Evolutionary conservation across 495 filamentous ascomycete genomes (phyloP).

Genomic region (Daldinia bambusicola): DNA sequence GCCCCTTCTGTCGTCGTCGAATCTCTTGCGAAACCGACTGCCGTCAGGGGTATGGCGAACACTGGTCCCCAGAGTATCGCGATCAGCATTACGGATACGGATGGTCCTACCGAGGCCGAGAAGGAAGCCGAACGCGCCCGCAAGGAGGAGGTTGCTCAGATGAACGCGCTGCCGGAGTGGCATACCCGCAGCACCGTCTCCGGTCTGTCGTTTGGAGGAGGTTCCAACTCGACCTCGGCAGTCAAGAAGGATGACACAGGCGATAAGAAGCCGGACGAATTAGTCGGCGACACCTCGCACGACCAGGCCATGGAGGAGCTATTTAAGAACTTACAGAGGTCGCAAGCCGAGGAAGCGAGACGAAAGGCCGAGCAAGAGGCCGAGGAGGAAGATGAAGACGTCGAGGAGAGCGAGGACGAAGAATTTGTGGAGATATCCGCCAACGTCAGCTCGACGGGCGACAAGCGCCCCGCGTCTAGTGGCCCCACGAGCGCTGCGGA

Average conservation of each 20-base stretch:
- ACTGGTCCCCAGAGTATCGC: slow-evolving; percentile 76
- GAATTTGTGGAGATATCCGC: slow-evolving; percentile 52
- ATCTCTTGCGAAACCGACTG: slow-evolving; percentile 62
- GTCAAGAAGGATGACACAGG: slow-evolving; percentile 66
- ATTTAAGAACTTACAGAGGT: slow-evolving; percentile 63
- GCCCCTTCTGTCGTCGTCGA: slow-evolving; percentile 64
- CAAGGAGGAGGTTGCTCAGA: slow-evolving; percentile 77
- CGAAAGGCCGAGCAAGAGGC: slow-evolving; percentile 60
- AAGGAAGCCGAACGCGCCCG: slow-evolving; percentile 74
- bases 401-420: slow-evolving; percentile 56
- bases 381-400: slow-evolving; percentile 58
- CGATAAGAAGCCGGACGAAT: slow-evolving; percentile 44
- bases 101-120: slow-evolving; percentile 79
- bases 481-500: slow-evolving; percentile 52
- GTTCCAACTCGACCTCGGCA: slow-evolving; percentile 56
- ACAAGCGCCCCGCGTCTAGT: slow-evolving; percentile 46
- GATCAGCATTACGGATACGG: slow-evolving; percentile 77
- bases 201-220: slow-evolving; percentile 50
- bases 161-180: slow-evolving; percentile 91
- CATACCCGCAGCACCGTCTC: slow-evolving; percentile 85
- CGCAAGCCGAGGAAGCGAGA: slow-evolving; percentile 60
- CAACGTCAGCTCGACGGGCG: slow-evolving; percentile 35
- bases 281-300: slow-evolving; percentile 54
- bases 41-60: slow-evolving; percentile 75
- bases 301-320: slow-evolving; percentile 61